Evolutionary conservation across 2,329 filamentous ascomycete species (phyloP).

Genomic region (Talaromyces sp.): DNA sequence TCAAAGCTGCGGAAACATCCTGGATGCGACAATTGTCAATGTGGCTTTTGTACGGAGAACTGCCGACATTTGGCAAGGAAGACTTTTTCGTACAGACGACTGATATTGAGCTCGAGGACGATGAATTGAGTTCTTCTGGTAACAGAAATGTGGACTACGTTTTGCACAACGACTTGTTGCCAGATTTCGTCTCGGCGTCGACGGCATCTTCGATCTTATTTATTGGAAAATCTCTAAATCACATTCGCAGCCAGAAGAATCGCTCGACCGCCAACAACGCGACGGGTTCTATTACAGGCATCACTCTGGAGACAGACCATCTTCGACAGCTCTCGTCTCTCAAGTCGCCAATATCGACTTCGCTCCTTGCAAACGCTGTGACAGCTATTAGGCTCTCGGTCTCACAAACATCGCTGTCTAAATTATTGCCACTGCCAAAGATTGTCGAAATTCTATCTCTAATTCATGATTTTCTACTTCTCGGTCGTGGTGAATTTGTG

Average conservation of each 20-base stretch:
- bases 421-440: conserved; percentile 72
- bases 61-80: conserved; percentile 72
- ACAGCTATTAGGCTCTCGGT: conserved; percentile 75
- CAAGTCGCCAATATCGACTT: conserved; percentile 69
- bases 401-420: conserved; percentile 79
- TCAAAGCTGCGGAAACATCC: conserved; percentile 77
- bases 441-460: conserved; percentile 76
- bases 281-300: conserved; percentile 56
- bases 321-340: conserved; percentile 64
- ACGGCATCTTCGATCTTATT: conserved; percentile 85
- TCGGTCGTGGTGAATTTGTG: conserved; percentile 88
- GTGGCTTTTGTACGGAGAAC: conserved; percentile 84
- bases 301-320: conserved; percentile 48
- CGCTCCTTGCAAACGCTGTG: conserved; percentile 69
- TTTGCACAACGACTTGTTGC: conserved; percentile 62
- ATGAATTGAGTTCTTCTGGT: conserved; percentile 28
- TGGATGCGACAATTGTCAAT: conserved; percentile 89
- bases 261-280: conserved; percentile 34
- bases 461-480: conserved; percentile 80
- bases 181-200: conserved; percentile 71
- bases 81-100: conserved; percentile 78
- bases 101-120: conserved; percentile 36
- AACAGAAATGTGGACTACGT: conserved; percentile 56
- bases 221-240: conserved; percentile 83
- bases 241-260: conserved; percentile 62